phyloP scores from a whole-genome alignment of 1,139 yeast genomes.

The Diutina rugosa region DNA sequence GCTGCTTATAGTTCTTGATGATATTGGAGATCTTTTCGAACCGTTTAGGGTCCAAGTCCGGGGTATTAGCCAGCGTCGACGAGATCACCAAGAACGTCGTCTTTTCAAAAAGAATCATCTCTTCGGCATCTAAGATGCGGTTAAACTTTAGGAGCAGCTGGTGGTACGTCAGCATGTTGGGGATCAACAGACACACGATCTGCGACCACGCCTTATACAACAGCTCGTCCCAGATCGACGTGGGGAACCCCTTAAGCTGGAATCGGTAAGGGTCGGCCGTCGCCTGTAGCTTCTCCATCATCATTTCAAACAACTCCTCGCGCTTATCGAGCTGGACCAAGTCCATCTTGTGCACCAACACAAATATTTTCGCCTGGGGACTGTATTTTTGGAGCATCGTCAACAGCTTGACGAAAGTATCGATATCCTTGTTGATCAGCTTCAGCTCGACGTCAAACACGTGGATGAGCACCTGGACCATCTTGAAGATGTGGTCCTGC shows the following conservation, averaged over 20 bases:
- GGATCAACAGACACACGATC: constrained; percentile 88
- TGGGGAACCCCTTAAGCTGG: constrained; percentile 77
- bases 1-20: constrained; percentile 88
- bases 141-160: constrained; percentile 66
- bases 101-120: constrained; percentile 83
- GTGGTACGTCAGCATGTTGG: constrained; percentile 78
- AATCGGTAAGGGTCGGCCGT: constrained; percentile 73
- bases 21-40: constrained; percentile 91
- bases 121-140: constrained; percentile 70
- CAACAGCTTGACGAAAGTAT: constrained; percentile 75
- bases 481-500: constrained; percentile 82
- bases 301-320: constrained; percentile 67
- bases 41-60: constrained; percentile 64
- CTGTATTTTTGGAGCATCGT: constrained; percentile 74
- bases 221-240: constrained; percentile 97
- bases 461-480: constrained; percentile 94
- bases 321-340: constrained; percentile 80
- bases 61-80: constrained; percentile 28
- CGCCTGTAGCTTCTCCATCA: constrained; percentile 72
- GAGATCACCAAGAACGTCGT: constrained; percentile 88
- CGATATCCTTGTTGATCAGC: constrained; percentile 86
- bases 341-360: constrained; percentile 91
- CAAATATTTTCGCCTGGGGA: constrained; percentile 88
- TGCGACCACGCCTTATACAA: constrained; percentile 95
- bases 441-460: constrained; percentile 94